These are phyloP conservation scores for Apophysomyces trapeziformis DNA, from an alignment of 371 early-diverging fungal species.

Conservation along the genomic window DNA sequence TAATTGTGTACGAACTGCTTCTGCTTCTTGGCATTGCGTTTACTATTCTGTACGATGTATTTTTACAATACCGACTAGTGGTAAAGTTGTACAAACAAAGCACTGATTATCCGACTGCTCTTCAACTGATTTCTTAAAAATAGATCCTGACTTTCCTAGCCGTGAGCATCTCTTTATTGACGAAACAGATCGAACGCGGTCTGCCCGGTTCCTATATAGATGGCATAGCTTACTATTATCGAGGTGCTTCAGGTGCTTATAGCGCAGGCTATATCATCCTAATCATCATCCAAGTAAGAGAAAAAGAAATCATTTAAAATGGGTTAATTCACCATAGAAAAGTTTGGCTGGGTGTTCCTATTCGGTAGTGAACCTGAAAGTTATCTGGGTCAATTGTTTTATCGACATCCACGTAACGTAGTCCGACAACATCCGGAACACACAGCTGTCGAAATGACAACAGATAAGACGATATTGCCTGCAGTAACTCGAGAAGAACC, in stretches of 20 bases:
- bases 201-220: constrained; percentile 6
- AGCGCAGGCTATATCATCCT: constrained; percentile 48
- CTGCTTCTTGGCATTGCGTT: constrained; percentile 28
- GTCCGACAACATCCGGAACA: constrained; percentile 24
- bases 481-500: constrained; percentile 12
- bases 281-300: constrained; percentile 43
- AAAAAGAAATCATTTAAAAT: neutral
- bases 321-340: neutral
- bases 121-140: constrained; percentile 10
- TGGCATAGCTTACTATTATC: neutral
- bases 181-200: constrained; percentile 36
- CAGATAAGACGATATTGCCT: constrained; percentile 32
- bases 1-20: constrained; percentile 45
- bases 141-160: constrained; percentile 50
- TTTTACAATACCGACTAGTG: constrained; percentile 40
- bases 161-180: constrained; percentile 40
- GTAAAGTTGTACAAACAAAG: constrained; percentile 24
- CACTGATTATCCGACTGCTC: neutral
- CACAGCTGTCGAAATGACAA: constrained; percentile 25
- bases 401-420: constrained; percentile 25
- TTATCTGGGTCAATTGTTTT: constrained; percentile 31
- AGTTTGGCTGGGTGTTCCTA: constrained; percentile 52
- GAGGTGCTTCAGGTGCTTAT: constrained; percentile 31
- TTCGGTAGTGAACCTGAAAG: constrained; percentile 53
- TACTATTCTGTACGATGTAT: constrained; percentile 32